Conservation (phyloP, 208 protist species). For the Leishmania martiniquensis region DNA sequence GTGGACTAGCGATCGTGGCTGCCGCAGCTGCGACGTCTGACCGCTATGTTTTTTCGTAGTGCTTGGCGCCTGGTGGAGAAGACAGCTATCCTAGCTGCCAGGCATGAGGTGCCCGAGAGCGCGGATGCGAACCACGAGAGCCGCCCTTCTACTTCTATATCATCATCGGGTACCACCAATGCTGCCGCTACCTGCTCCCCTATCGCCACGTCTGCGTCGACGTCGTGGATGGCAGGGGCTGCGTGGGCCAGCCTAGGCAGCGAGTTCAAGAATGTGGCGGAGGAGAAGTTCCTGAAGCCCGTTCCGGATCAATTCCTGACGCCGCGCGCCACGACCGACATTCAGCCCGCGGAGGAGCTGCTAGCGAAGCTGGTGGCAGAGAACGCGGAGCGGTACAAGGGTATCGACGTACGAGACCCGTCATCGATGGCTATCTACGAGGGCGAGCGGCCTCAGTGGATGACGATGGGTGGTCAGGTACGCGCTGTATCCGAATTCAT, state of each 20-base stretch:
- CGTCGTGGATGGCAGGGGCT: conserved; percentile 81
- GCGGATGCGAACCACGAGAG: not conserved
- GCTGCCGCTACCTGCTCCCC: not conserved
- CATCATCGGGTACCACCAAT: not conserved
- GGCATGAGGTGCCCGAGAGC: not conserved
- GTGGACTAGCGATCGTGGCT: not conserved
- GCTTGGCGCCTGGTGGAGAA: conserved; percentile 13
- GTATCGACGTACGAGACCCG: conserved; percentile 83
- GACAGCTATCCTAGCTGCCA: conserved; percentile 3
- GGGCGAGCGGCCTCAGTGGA: conserved; percentile 75
- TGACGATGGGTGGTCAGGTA: conserved; percentile 84
- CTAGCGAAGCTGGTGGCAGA: conserved; percentile 62
- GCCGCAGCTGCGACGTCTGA: not conserved
- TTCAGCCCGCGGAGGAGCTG: conserved; percentile 68
- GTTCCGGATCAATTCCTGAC: conserved; percentile 75
- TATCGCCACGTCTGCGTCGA: conserved; percentile 10
- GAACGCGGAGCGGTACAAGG: conserved; percentile 75
- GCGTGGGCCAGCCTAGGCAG: conserved; percentile 84
- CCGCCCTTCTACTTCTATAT: not conserved
- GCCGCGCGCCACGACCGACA: conserved; percentile 77
- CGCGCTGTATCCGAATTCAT: conserved; percentile 89
- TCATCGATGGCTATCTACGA: conserved; percentile 86
- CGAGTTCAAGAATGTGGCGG: conserved; percentile 73
- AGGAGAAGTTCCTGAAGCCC: conserved; percentile 78
- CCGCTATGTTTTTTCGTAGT: conserved; percentile 14